Conservation (phyloP, 495 filamentous ascomycete genomes). For the Aspergillus mulundensis region DNA sequence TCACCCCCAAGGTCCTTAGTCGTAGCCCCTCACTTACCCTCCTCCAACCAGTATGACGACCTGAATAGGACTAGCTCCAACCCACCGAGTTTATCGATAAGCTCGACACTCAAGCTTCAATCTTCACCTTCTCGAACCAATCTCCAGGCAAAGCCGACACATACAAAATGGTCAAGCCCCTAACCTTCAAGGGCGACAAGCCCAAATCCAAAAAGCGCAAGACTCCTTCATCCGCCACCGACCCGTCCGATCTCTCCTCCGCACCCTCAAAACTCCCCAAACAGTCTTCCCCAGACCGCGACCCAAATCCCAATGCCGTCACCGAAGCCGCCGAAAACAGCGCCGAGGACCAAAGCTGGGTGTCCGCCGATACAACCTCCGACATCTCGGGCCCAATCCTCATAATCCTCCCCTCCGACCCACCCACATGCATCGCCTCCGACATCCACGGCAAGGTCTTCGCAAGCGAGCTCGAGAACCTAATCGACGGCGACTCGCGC, state of each 20-base stretch:
- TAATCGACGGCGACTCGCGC: slow-evolving; percentile 68
- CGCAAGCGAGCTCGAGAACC: slow-evolving; percentile 72
- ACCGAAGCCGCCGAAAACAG: slow-evolving; percentile 26
- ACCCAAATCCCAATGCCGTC: not conserved
- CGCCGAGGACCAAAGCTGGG: slow-evolving; percentile 79
- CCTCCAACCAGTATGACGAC: not conserved
- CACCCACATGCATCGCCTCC: slow-evolving; percentile 69
- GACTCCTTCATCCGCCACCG: slow-evolving; percentile 29
- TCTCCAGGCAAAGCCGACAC: not conserved
- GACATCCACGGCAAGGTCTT: slow-evolving; percentile 85
- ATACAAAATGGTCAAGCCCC: slow-evolving; percentile 64
- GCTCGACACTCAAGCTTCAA: not conserved
- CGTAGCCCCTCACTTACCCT: not conserved
- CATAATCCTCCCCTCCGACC: slow-evolving; percentile 67
- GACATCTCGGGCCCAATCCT: slow-evolving; percentile 86
- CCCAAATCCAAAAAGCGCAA: slow-evolving; percentile 75
- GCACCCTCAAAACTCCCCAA: slow-evolving; percentile 36
- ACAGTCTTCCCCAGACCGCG: slow-evolving; percentile 23
- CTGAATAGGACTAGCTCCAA: not conserved
- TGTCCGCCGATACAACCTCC: slow-evolving; percentile 67
- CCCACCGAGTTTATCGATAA: not conserved
- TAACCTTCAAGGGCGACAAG: slow-evolving; percentile 96
- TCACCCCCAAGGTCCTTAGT: not conserved
- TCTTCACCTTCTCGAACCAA: not conserved
- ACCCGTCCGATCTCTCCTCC: slow-evolving; percentile 19